Evolutionary conservation across 805 yeast genomes (phyloP).

Genomic region (Candida succiphila): DNA sequence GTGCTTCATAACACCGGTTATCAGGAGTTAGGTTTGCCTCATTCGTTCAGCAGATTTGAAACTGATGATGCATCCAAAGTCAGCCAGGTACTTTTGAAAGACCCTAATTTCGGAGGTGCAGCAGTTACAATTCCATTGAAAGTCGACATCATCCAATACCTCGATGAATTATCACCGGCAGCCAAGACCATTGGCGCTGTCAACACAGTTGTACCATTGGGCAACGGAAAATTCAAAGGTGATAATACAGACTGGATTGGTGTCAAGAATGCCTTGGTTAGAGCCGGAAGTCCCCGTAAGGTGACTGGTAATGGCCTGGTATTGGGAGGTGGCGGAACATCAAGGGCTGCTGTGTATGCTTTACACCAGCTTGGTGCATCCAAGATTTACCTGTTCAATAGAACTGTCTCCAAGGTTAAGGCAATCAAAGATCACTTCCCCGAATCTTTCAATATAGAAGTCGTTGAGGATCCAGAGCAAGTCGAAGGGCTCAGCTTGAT

Average conservation of each 20-base stretch:
- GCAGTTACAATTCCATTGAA: constrained; percentile 94
- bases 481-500: constrained; percentile 43
- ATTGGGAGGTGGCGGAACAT: constrained; percentile 96
- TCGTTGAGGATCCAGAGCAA: constrained; percentile 41
- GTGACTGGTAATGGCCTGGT: constrained; percentile 53
- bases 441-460: constrained; percentile 40
- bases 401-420: constrained; percentile 59
- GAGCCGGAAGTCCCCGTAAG: constrained; percentile 48
- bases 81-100: constrained; percentile 35
- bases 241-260: constrained; percentile 97
- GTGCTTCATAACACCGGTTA: constrained; percentile 75
- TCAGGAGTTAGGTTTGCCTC: constrained; percentile 66
- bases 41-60: constrained; percentile 57
- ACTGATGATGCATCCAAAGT: constrained; percentile 54
- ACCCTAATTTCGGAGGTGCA: constrained; percentile 73
- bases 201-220: constrained; percentile 67
- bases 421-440: constrained; percentile 57
- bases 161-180: constrained; percentile 59
- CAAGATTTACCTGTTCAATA: constrained; percentile 69
- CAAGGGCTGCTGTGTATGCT: constrained; percentile 90
- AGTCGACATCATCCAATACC: constrained; percentile 61
- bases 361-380: constrained; percentile 68
- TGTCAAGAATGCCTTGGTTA: constrained; percentile 54
- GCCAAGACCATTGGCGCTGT: constrained; percentile 88
- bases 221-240: constrained; percentile 46